These are phyloP conservation scores for Fusarium piperis DNA, from an alignment of 2,329 filamentous ascomycete genomes.

Conservation along the genomic window DNA sequence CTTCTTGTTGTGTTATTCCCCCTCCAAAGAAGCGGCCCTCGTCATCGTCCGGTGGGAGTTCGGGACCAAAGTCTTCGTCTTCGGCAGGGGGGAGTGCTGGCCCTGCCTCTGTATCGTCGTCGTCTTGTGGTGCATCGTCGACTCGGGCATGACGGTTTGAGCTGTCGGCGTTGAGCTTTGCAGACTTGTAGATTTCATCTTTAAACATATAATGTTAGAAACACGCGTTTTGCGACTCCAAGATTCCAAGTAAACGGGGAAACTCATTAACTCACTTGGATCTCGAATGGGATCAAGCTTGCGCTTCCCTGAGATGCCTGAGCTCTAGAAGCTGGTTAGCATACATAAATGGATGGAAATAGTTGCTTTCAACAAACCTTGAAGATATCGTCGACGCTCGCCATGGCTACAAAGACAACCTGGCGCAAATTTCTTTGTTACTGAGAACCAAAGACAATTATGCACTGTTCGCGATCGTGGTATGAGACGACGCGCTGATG, in stretches of 20 bases:
- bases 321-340: conserved; percentile 37
- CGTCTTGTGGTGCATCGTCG: conserved; percentile 56
- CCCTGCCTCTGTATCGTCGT: conserved; percentile 62
- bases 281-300: conserved; percentile 70
- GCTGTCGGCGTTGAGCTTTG: conserved; percentile 59
- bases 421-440: not conserved
- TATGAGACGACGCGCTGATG: not conserved
- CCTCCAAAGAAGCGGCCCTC: conserved; percentile 96
- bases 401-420: conserved; percentile 52
- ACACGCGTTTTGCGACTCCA: not conserved
- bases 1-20: conserved; percentile 83
- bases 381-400: conserved; percentile 69
- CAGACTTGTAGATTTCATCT: conserved; percentile 73
- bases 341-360: not conserved
- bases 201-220: not conserved
- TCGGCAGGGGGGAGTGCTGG: conserved; percentile 60
- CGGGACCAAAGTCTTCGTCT: conserved; percentile 59
- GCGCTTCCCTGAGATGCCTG: conserved; percentile 65
- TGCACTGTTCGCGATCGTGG: conserved; percentile 10
- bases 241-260: not conserved
- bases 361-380: conserved; percentile 50
- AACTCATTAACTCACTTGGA: conserved; percentile 61
- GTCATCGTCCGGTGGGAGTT: conserved; percentile 66
- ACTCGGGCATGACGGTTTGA: conserved; percentile 58
- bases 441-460: not conserved